phyloP scores from a whole-genome alignment of 129 eudicot genomes.

The Artemisia argyi region DNA sequence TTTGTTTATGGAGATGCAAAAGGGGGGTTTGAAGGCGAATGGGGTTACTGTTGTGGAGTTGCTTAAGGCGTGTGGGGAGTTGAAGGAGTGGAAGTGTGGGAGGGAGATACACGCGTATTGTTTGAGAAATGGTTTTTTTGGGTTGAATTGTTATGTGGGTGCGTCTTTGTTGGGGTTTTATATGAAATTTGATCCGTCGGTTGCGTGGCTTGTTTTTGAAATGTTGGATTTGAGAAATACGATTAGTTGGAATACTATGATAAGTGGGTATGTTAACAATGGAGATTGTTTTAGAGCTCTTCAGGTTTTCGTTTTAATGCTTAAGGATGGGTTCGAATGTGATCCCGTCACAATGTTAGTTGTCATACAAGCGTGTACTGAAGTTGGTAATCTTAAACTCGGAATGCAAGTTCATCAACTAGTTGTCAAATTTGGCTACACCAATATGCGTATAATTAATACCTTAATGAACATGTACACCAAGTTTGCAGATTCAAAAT shows the following conservation, averaged over 20 bases:
- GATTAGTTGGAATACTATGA: constrained; percentile 59
- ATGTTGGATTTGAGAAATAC: constrained; percentile 42
- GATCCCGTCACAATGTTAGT: constrained; percentile 45
- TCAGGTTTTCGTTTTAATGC: constrained; percentile 44
- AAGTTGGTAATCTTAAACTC: constrained; percentile 28
- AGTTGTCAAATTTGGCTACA: constrained; percentile 40
- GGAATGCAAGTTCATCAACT: constrained; percentile 63
- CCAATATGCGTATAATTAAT: constrained; percentile 34
- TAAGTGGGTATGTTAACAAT: constrained; percentile 40
- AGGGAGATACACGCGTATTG: constrained; percentile 63
- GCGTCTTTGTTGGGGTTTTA: constrained; percentile 56
- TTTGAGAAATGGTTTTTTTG: constrained; percentile 43
- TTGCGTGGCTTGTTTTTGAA: constrained; percentile 38
- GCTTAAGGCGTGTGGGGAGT: constrained; percentile 50
- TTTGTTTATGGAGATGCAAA: constrained; percentile 42
- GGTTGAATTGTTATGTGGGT: constrained; percentile 45
- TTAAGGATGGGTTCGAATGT: constrained; percentile 37
- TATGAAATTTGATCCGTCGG: constrained; percentile 39
- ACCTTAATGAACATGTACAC: constrained; percentile 49
- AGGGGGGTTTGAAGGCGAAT: constrained; percentile 38
- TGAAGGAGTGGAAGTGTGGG: constrained; percentile 40
- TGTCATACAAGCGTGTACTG: constrained; percentile 50
- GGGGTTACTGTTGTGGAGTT: constrained; percentile 51
- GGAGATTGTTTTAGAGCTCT: constrained; percentile 39
- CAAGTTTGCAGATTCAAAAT: constrained; percentile 33